Base-by-base conservation (phyloP, 108 stramenopile species). In the Nannochloropsis oceanica region DNA sequence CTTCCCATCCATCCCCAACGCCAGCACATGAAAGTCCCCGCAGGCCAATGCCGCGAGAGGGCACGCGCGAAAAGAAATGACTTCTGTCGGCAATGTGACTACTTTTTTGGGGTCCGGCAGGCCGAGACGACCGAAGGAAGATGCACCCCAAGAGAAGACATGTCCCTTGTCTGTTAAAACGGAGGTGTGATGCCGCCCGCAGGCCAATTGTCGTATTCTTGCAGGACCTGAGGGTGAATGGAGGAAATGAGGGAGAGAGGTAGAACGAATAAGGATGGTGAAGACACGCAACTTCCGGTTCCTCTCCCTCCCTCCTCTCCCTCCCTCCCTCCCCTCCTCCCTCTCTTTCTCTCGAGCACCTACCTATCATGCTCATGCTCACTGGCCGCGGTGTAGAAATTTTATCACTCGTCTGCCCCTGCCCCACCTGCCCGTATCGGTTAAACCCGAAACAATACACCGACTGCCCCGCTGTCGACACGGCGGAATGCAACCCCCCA, bases 101-200 rank as follows among this genome's bases (percentile, higher is more conserved):
- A 84, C 84, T 27, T 88, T 88, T 11, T 87, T 79, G 18, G 84
- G 84, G 25, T 84, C 84, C 9, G 84, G 87, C 86, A 88, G 26
- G 18, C 88, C 80, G 26, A 89, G 84, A 84, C 88, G 84, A 26
- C 89, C 89, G 34, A 89, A 89, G 81, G 88, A 83, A 42, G 88
- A 79, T 8, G 88, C 89, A 12, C 89, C 89, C 88, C 88, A 89
- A 11, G 88, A 25, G 82, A 86, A 89, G 13, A 89, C 82, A 14
- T 25, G 42, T 22, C 89, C 89, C 26, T 84, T 14, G n/a, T 81
- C 80, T 12, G 85, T 86, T 42, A 89, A 43, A 27, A 88, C 84
- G 27, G 85, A 87, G 83, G 87, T 89, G 88, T 89, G 89, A 42
- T 89, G 88, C 26, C 89, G 82, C 83, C 89, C 89, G 42, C 89